Evolutionary conservation across 768 basidiomycete species (phyloP), one percentile per base, ranked within the genome.

Genomic region (Calocybe gangraenosa): DNA sequence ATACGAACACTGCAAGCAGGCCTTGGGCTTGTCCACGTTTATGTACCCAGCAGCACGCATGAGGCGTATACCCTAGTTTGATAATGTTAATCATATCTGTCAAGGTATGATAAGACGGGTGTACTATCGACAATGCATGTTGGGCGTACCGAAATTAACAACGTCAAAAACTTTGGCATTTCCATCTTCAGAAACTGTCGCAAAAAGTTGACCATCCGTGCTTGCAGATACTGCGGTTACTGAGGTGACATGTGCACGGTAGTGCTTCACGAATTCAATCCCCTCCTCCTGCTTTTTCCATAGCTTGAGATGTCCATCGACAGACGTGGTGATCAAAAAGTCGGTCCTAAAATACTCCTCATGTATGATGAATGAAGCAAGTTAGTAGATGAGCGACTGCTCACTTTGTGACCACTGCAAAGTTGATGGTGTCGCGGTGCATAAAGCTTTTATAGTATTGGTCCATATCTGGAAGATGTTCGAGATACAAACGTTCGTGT

Each of bases 1-100:
- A 44, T 11, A 46, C 83, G 51, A 63, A 93, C 86, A 99, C 75
- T 37, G 96, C 96, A 10, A 99, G 71, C 10, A 99, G 62, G 14
- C 85, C 84, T 59, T 91, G 87, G 0, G 88, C 92, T 56, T 94
- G 84, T 37, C 92, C 92, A 17, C 87, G 79, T 48, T 73, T 74
- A 64, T 99, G 96, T 4, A 98, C 87, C 95, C 95, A 99, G 60
- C 92, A 94, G 58, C 92, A 95, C 9, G 91, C 74, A 51, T 84
- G 84, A 8, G 96, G 96, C 15, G 72, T 77, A 60, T 81, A 98
- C 1, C 79, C 86, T 40, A 99, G 73, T 60, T 92, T 90, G 50
- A 99, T 79, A 65, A 97, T 96, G 63, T 96, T 98, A 58, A 98
- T 98, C 95, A 98, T 97, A 63, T 99, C 95, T 97, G 54, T 33